Evolutionary conservation across 2,329 filamentous ascomycete genomes (phyloP).

Genomic region (Claviceps sp.): DNA sequence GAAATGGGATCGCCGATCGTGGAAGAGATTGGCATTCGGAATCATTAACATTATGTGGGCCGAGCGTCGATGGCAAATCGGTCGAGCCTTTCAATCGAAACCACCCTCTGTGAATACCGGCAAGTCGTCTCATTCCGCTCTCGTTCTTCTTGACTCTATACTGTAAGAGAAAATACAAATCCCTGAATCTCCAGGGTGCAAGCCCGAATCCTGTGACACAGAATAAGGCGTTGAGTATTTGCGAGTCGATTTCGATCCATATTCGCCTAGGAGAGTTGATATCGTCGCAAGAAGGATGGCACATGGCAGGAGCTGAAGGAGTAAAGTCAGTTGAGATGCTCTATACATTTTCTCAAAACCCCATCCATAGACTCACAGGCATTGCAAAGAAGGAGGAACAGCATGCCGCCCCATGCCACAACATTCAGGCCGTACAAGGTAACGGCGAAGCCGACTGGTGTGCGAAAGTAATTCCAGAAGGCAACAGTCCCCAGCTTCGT

Average conservation of each 20-base stretch:
- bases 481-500: conserved; percentile 42
- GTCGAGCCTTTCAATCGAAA: conserved; percentile 58
- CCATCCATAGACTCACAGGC: conserved; percentile 24
- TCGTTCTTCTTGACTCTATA: conserved; percentile 44
- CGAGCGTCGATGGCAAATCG: conserved; percentile 37
- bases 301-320: conserved; percentile 50
- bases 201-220: conserved; percentile 78
- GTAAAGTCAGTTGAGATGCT: background rate
- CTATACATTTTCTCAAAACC: background rate
- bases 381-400: conserved; percentile 73
- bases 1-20: conserved; percentile 40
- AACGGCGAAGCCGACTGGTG: conserved; percentile 62
- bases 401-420: conserved; percentile 82
- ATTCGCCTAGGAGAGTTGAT: conserved; percentile 64
- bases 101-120: conserved; percentile 64
- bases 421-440: conserved; percentile 72
- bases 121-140: conserved; percentile 51
- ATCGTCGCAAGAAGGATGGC: conserved; percentile 53
- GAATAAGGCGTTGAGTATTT: conserved; percentile 69
- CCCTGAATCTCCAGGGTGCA: conserved; percentile 72
- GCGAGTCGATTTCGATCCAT: conserved; percentile 78
- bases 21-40: conserved; percentile 25
- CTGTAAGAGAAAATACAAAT: conserved; percentile 58
- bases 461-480: conserved; percentile 62
- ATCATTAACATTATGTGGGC: conserved; percentile 36